These are phyloP conservation scores for Dactylellina haptotyla DNA, from an alignment of 2,329 filamentous ascomycete species.

Conservation along the genomic window DNA sequence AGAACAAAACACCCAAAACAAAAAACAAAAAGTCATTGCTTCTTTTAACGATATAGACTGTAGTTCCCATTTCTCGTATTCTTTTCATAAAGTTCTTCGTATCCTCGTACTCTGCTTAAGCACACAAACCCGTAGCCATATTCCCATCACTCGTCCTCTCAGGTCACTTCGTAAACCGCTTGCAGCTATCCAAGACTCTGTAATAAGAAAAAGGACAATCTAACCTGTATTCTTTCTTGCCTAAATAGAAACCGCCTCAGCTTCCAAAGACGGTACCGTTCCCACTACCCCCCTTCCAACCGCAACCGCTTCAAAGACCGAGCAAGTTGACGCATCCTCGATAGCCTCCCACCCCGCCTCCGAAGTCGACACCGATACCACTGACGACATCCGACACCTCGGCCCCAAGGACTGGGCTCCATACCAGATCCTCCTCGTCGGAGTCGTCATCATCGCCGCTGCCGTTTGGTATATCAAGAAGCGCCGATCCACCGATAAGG, in stretches of 20 bases:
- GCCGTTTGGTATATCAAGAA: conserved; percentile 52
- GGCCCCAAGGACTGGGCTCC: conserved; percentile 15
- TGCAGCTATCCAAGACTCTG: no score
- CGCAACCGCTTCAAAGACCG: conserved; percentile 2
- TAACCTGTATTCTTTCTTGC: background rate
- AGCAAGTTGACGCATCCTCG: conserved; percentile 23
- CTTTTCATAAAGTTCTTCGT: background rate
- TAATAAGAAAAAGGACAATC: background rate
- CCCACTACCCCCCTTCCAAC: background rate
- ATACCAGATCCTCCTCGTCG: conserved; percentile 39
- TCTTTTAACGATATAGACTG: conserved; percentile 55
- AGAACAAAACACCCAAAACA: no score
- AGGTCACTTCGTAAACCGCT: conserved; percentile 1
- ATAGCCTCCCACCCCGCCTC: conserved; percentile 33
- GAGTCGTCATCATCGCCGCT: conserved; percentile 23
- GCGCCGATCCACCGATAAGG: conserved; percentile 35
- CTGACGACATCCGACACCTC: conserved; percentile 37
- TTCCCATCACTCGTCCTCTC: background rate
- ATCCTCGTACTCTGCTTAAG: background rate
- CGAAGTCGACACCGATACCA: conserved; percentile 43
- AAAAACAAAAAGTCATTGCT: conserved; percentile 41
- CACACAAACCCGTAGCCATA: background rate
- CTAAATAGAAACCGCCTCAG: background rate
- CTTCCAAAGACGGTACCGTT: conserved; percentile 13
- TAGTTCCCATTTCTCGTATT: conserved; percentile 41